Percentiles rank a stretch among this genome's conserved stretches.
These are phyloP conservation scores for Solanum clarkiae DNA, from an alignment of 257 asterid genomes.

Conservation along the genomic window DNA sequence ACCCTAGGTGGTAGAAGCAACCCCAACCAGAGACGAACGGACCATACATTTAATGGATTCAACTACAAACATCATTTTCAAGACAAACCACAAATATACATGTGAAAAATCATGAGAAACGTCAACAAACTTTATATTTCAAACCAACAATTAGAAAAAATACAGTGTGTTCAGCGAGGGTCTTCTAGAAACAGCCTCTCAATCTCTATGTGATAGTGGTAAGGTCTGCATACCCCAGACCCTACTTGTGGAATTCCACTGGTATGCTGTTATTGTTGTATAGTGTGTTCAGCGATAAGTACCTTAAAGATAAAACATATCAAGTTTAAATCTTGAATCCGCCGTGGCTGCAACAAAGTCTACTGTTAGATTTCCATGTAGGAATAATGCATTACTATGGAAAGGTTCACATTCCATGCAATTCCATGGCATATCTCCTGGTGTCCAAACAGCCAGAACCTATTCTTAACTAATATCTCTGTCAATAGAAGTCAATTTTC, in stretches of 20 bases:
- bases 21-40: background rate
- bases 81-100: background rate
- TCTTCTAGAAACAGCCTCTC: too few relatives aligned
- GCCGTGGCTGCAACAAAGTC: background rate
- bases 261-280: too few relatives aligned
- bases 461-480: background rate
- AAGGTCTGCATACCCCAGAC: too few relatives aligned
- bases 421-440: background rate
- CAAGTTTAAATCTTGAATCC: background rate
- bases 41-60: background rate
- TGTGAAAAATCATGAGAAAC: background rate
- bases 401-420: background rate
- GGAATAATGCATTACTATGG: background rate
- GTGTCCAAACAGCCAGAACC: background rate
- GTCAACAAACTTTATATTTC: background rate
- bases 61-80: background rate
- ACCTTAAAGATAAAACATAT: background rate
- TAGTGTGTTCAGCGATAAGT: background rate
- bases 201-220: too few relatives aligned
- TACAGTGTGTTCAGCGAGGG: background rate
- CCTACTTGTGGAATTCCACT: too few relatives aligned
- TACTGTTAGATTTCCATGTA: background rate
- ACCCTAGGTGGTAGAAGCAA: background rate
- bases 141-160: background rate
- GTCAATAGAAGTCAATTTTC: background rate